Percentiles rank a stretch among this genome's conserved stretches.
Conservation (phyloP, 176 grass and related monocot genomes). For the Rhynchospora breviuscula region DNA sequence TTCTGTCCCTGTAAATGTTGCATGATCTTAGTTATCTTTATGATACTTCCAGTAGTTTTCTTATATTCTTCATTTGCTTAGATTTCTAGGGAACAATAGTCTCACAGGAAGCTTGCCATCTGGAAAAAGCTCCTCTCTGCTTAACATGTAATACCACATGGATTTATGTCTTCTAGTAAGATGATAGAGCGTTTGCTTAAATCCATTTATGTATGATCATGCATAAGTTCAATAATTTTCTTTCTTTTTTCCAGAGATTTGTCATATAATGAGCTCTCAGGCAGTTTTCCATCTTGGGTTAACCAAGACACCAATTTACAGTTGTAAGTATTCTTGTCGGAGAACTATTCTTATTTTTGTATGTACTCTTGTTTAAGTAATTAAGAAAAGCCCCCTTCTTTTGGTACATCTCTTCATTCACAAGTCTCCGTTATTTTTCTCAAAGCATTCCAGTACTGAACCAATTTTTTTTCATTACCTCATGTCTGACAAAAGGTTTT, state of each 20-base stretch:
- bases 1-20: not conserved
- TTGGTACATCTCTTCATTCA: not conserved
- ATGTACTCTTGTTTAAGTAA: not conserved
- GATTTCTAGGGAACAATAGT: constrained; percentile 89
- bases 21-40: not conserved
- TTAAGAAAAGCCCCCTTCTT: not conserved
- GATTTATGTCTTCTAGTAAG: not conserved
- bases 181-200: not conserved
- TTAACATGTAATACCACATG: constrained; percentile 40
- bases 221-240: not conserved
- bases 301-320: constrained; percentile 37
- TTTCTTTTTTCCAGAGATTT: constrained; percentile 50
- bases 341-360: not conserved
- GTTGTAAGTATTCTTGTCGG: constrained; percentile 40
- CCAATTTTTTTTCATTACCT: not conserved
- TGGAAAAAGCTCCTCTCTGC: constrained; percentile 35
- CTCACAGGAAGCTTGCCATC: constrained; percentile 71
- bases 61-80: constrained; percentile 21
- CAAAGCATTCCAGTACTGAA: not conserved
- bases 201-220: not conserved
- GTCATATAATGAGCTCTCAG: constrained; percentile 79
- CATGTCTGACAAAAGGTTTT: not conserved
- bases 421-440: not conserved
- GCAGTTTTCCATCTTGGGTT: constrained; percentile 86
- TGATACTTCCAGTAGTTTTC: not conserved